Evolutionary conservation across 768 basidiomycete genomes (phyloP).

Genomic region (Piloderma croceum): DNA sequence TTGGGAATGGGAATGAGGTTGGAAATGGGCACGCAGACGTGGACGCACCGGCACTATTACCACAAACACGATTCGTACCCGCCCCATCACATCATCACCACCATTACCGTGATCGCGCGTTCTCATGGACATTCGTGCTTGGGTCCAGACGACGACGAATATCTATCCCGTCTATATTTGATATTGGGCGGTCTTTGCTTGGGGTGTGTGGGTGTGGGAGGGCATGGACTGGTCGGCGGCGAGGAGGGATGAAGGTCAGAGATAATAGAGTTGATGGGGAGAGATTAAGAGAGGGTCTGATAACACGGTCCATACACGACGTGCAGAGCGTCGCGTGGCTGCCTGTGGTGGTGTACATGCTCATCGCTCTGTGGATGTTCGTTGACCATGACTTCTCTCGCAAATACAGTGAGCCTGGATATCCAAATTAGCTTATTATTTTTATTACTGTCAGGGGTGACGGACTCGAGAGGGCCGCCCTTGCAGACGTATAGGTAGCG

Average conservation of each 20-base stretch:
- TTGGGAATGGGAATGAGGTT: too few species aligned
- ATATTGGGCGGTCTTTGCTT: slow-evolving; percentile 11
- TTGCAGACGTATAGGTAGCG: too few species aligned
- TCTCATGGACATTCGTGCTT: background rate
- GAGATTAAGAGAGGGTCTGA: slow-evolving; percentile 15
- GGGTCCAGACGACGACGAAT: slow-evolving; percentile 12
- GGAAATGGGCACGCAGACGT: too few species aligned
- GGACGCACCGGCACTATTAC: too few species aligned
- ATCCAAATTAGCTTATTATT: too few species aligned
- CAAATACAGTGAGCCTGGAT: too few species aligned
- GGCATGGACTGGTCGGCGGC: slow-evolving; percentile 4
- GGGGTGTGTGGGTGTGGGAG: slow-evolving; percentile 5
- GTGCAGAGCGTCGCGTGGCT: slow-evolving; percentile 38
- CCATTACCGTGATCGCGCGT: background rate
- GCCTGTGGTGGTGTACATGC: slow-evolving; percentile 36
- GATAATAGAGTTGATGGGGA: background rate
- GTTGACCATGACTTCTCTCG: too few species aligned
- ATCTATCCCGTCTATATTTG: slow-evolving; percentile 12
- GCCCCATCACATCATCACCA: too few species aligned
- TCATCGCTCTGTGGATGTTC: slow-evolving; percentile 34
- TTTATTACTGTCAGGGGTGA: too few species aligned
- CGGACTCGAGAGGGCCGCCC: too few species aligned
- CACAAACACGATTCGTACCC: too few species aligned
- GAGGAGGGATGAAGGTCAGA: slow-evolving; percentile 4
- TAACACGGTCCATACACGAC: slow-evolving; percentile 32